Evolutionary conservation across 768 basidiomycete genomes (phyloP).

Genomic region (Tricholoma sp.): DNA sequence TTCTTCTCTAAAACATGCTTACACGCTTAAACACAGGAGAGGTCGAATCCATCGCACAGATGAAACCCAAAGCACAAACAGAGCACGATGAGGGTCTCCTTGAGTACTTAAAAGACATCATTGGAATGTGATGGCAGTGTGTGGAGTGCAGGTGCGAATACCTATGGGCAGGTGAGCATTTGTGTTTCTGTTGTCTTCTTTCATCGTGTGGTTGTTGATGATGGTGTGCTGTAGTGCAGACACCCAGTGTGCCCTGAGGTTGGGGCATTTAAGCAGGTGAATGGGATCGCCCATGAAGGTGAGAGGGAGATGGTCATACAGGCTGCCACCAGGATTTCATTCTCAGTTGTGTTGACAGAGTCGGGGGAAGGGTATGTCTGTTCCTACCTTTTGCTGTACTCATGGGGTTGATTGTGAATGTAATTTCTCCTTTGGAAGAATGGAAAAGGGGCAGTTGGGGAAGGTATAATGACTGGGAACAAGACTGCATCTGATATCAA

Average conservation of each 20-base stretch:
- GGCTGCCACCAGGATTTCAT: no score
- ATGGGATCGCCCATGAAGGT: slow-evolving; percentile 53
- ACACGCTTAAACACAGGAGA: slow-evolving; percentile 56
- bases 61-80: slow-evolving; percentile 92
- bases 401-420: no score
- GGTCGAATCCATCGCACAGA: slow-evolving; percentile 97
- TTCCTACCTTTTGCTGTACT: no score
- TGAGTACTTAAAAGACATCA: slow-evolving; percentile 98
- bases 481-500: no score
- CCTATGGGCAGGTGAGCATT: slow-evolving; percentile 65
- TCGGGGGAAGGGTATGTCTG: no score
- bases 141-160: slow-evolving; percentile 83
- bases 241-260: slow-evolving; percentile 63
- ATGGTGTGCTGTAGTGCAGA: slow-evolving; percentile 52
- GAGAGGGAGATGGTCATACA: slow-evolving; percentile 60
- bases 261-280: slow-evolving; percentile 56
- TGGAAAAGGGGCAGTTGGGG: no score
- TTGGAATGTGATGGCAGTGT: slow-evolving; percentile 88
- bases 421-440: no score
- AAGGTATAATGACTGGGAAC: no score
- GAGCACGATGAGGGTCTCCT: slow-evolving; percentile 97
- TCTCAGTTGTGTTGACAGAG: no score
- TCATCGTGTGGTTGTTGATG: not conserved
- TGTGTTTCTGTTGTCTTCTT: not conserved
- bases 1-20: slow-evolving; percentile 2